Evolutionary conservation across 106 monocot species (phyloP).

Genomic region (Posidonia australis): DNA sequence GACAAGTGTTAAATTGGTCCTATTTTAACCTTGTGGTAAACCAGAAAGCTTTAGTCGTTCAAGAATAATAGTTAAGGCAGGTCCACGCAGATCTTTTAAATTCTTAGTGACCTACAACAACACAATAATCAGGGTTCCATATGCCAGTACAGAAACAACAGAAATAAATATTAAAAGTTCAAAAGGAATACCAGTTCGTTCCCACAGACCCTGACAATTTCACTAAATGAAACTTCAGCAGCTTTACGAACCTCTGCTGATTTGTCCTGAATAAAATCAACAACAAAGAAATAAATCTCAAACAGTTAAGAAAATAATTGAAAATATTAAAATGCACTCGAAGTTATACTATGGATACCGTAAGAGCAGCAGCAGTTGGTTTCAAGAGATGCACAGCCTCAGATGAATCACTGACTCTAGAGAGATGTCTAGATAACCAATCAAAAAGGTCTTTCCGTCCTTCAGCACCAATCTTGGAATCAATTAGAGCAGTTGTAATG

Average conservation of each 20-base stretch:
- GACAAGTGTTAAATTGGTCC: neutral
- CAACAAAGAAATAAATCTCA: slow-evolving; percentile 1
- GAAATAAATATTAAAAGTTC: neutral
- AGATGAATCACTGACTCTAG: slow-evolving; percentile 49
- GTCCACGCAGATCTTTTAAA: slow-evolving; percentile 71
- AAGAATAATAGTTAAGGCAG: slow-evolving; percentile 61
- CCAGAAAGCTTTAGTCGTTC: slow-evolving; percentile 62
- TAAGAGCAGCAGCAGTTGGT: slow-evolving; percentile 63
- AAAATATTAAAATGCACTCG: neutral
- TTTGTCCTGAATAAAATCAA: slow-evolving; percentile 56
- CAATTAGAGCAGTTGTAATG: slow-evolving; percentile 56
- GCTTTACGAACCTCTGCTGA: slow-evolving; percentile 91
- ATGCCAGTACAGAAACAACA: neutral
- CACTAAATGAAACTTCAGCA: slow-evolving; percentile 69
- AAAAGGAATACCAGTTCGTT: slow-evolving; percentile 61
- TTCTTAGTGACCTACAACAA: slow-evolving; percentile 53
- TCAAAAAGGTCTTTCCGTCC: slow-evolving; percentile 98
- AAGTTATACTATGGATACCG: slow-evolving; percentile 27
- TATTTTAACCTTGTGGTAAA: slow-evolving; percentile 37
- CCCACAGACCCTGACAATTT: slow-evolving; percentile 67
- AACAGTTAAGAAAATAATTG: neutral
- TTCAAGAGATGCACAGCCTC: slow-evolving; percentile 80
- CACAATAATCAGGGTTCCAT: neutral
- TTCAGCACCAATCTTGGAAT: slow-evolving; percentile 77
- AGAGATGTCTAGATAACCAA: slow-evolving; percentile 82